Conservation (phyloP, 31 red algal species). For the Odonthalia washingtoniensis region DNA sequence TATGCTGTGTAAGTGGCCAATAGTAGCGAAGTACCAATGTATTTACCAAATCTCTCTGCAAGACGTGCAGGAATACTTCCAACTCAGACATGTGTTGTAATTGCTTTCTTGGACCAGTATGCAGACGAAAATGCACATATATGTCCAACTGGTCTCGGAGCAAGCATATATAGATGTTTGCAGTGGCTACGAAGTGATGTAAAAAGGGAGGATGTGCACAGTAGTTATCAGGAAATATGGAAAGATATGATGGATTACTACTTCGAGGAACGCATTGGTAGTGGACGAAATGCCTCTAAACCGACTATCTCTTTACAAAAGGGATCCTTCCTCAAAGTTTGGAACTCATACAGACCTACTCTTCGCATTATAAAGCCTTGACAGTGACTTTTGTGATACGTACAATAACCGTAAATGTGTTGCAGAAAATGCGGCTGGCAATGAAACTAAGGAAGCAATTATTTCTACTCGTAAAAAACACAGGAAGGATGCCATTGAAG, state of each 20-base stretch:
- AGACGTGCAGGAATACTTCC: background rate
- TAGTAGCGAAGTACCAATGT: background rate
- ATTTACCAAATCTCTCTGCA: background rate
- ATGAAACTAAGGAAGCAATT: too few relatives aligned
- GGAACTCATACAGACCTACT: too few relatives aligned
- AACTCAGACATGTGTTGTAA: background rate
- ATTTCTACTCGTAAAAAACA: too few relatives aligned
- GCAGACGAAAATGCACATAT: background rate
- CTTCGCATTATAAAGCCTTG: too few relatives aligned
- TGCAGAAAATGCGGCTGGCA: too few relatives aligned
- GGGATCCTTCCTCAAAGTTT: too few relatives aligned
- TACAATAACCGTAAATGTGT: too few relatives aligned
- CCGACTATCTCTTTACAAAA: too few relatives aligned
- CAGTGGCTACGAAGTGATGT: background rate
- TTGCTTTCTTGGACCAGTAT: background rate
- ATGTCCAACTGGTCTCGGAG: background rate
- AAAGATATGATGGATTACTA: slow-evolving; percentile 2
- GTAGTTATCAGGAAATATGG: background rate
- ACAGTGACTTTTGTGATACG: too few relatives aligned
- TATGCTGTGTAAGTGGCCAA: background rate
- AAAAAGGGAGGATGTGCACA: background rate
- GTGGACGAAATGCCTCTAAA: too few relatives aligned
- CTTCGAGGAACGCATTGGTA: too few relatives aligned
- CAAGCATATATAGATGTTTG: background rate
- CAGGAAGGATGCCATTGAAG: too few relatives aligned